Evolutionary conservation across 179 eudicot genomes (phyloP).

Genomic region (Silene vulgaris): DNA sequence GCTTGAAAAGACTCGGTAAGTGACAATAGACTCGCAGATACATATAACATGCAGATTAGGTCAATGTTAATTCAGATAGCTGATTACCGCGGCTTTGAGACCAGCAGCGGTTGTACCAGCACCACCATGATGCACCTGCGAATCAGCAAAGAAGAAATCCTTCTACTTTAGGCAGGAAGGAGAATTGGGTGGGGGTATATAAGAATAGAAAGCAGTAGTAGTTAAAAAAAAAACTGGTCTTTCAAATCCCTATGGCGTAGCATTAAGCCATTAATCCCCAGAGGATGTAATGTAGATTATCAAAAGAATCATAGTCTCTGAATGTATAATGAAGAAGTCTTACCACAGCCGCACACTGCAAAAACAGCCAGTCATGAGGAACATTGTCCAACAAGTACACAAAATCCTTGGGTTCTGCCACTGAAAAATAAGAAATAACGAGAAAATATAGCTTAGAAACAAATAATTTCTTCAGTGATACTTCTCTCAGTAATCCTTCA

Average conservation of each 20-base stretch:
- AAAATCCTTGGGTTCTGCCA: conserved; percentile 66
- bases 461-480: too few relatives aligned
- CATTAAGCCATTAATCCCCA: neutral
- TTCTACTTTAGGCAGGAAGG: neutral
- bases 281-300: too few relatives aligned
- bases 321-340: conserved; percentile 24
- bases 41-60: neutral
- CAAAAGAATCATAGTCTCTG: neutral
- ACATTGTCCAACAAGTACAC: conserved; percentile 71
- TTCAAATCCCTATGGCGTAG: neutral
- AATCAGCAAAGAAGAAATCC: conserved; percentile 3
- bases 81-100: conserved; percentile 75
- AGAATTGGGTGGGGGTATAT: conserved; percentile 2
- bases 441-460: neutral
- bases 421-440: conserved; percentile 33
- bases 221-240: neutral
- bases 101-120: conserved; percentile 97
- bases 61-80: conserved; percentile 11
- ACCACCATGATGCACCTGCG: conserved; percentile 88
- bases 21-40: neutral
- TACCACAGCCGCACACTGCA: conserved; percentile 84
- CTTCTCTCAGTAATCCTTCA: neutral
- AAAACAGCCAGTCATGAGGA: conserved; percentile 90
- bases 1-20: conserved; percentile 24
- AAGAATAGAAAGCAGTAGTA: neutral